Conservation (phyloP, 345 rosid genomes). For the Linum lewisii region DNA sequence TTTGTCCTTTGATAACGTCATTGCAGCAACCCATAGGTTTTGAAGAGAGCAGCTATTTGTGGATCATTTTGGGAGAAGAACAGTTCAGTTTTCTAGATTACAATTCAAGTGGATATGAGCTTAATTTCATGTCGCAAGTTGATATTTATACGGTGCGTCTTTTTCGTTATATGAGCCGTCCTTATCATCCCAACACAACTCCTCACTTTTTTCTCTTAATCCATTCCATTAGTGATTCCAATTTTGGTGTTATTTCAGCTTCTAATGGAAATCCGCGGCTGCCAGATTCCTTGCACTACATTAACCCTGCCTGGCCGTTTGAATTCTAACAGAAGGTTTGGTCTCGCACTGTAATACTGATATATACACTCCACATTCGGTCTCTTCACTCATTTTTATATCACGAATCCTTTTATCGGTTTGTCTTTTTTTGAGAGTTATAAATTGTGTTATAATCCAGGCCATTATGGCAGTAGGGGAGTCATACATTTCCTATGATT, state of each 20-base stretch:
- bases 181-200: background rate
- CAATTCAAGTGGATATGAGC: conserved; percentile 71
- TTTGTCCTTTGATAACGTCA: background rate
- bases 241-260: conserved; percentile 32
- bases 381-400: background rate
- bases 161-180: background rate
- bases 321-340: conserved; percentile 74
- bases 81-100: conserved; percentile 76
- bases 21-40: conserved; percentile 33
- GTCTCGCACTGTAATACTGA: background rate
- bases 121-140: conserved; percentile 83
- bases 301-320: conserved; percentile 64
- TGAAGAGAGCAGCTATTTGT: conserved; percentile 72
- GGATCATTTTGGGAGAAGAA: conserved; percentile 50
- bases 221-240: background rate
- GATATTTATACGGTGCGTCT: conserved; percentile 83
- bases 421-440: background rate
- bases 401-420: background rate
- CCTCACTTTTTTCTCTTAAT: background rate
- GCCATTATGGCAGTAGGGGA: conserved; percentile 83
- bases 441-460: conserved; percentile 25
- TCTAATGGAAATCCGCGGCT: conserved; percentile 73
- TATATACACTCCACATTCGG: background rate
- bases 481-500: conserved; percentile 81
- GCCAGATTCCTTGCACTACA: conserved; percentile 70